phyloP scores from a whole-genome alignment of 805 yeast genomes.

The Blastobotrys attinorum region DNA sequence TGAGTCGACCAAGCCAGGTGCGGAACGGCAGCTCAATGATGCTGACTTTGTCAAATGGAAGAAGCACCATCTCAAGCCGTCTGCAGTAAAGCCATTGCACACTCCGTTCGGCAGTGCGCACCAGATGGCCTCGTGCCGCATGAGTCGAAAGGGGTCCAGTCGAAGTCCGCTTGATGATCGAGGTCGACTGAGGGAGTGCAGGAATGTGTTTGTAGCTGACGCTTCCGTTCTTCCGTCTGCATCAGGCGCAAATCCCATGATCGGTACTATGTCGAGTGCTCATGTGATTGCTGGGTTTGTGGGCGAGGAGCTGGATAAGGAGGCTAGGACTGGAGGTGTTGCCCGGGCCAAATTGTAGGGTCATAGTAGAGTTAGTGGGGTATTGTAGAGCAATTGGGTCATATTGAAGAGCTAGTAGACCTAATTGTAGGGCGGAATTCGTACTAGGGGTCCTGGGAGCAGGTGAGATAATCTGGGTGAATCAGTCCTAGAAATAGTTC shows the following conservation, averaged over 20 bases:
- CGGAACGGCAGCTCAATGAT: conserved; percentile 35
- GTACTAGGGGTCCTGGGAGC: too few relatives aligned
- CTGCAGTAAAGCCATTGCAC: conserved; percentile 24
- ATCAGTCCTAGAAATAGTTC: too few relatives aligned
- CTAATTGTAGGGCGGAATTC: too few relatives aligned
- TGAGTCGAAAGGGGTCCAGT: conserved; percentile 33
- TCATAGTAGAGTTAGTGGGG: too few relatives aligned
- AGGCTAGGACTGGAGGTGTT: too few relatives aligned
- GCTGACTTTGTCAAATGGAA: conserved; percentile 33
- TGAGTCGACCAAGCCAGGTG: conserved; percentile 24
- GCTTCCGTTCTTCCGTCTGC: conserved; percentile 45
- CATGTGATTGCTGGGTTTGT: conserved; percentile 36
- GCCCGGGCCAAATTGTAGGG: too few relatives aligned
- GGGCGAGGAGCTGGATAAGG: conserved; percentile 22
- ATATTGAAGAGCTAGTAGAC: too few relatives aligned
- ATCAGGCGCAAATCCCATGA: conserved; percentile 49
- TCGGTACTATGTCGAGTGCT: conserved; percentile 40
- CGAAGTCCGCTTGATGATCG: conserved; percentile 34
- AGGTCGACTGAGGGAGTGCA: conserved; percentile 42
- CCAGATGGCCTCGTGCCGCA: conserved; percentile 47
- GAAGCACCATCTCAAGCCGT: conserved; percentile 12
- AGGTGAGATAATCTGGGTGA: too few relatives aligned
- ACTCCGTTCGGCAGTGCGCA: conserved; percentile 41
- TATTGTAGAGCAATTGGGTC: too few relatives aligned
- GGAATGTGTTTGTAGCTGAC: conserved; percentile 43